Percentiles rank a stretch among this genome's conserved stretches.
Conservation (phyloP, 2,329 filamentous ascomycete genomes). For the Orbilia quercus region DNA sequence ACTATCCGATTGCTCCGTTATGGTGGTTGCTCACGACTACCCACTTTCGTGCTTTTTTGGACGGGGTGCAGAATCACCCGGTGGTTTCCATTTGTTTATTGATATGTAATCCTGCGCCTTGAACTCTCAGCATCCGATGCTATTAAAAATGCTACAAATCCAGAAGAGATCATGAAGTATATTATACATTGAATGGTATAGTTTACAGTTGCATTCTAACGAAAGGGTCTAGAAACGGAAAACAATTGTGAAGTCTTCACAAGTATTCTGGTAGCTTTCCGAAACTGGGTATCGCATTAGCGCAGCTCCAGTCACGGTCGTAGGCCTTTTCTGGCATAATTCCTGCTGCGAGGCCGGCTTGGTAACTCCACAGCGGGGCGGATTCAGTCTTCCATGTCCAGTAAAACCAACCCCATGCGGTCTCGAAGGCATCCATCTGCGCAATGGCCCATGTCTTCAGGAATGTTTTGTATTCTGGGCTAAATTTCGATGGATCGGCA, state of each 20-base stretch:
- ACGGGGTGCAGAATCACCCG: no score
- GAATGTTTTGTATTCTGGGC: constrained; percentile 81
- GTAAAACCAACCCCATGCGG: constrained; percentile 97
- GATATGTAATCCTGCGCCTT: no score
- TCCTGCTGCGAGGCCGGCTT: constrained; percentile 78
- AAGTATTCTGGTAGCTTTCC: constrained; percentile 44
- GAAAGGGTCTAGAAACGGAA: background rate
- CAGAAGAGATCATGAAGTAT: no score
- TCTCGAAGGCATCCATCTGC: constrained; percentile 94
- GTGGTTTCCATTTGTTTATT: no score
- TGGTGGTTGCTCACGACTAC: no score
- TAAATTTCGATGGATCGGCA: constrained; percentile 76
- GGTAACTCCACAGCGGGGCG: constrained; percentile 91
- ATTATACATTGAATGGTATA: constrained; percentile 1
- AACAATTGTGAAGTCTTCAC: constrained; percentile 3
- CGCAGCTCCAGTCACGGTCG: constrained; percentile 74
- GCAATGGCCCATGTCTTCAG: constrained; percentile 87
- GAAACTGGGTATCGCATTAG: constrained; percentile 64
- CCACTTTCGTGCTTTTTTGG: no score
- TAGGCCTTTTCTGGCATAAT: constrained; percentile 83
- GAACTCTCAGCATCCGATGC: no score
- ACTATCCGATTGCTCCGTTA: no score
- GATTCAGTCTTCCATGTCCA: constrained; percentile 97
- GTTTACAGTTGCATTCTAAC: background rate
- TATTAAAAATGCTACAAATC: no score